Evolutionary conservation across 352 stramenopile genomes (phyloP).

Genomic region (Salisapilia sapeloensis): DNA sequence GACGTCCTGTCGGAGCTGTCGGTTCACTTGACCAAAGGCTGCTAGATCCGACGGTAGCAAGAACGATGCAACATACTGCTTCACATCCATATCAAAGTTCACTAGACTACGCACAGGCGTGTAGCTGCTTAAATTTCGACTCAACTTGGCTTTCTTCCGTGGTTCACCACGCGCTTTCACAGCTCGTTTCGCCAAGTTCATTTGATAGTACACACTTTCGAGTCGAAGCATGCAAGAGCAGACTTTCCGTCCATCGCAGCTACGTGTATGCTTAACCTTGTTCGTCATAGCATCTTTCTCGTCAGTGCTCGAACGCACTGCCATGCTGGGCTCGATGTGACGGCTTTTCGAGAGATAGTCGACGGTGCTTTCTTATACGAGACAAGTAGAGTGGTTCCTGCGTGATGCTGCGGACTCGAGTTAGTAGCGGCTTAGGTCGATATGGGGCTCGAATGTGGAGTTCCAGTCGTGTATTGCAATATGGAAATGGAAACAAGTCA

Average conservation of each 20-base stretch:
- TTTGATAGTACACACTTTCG: slow-evolving; percentile 52
- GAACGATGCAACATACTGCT: slow-evolving; percentile 24
- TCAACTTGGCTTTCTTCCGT: no score
- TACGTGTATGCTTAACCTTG: slow-evolving; percentile 27
- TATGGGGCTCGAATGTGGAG: slow-evolving; percentile 2
- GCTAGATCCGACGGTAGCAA: slow-evolving; percentile 18
- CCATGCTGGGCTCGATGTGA: neutral
- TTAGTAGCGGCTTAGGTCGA: no score
- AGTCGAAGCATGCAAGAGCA: slow-evolving; percentile 54
- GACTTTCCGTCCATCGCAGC: slow-evolving; percentile 38
- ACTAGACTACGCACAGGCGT: slow-evolving; percentile 22
- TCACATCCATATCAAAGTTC: slow-evolving; percentile 27
- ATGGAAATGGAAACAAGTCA: slow-evolving; percentile 2
- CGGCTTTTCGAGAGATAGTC: neutral
- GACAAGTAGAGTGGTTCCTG: no score
- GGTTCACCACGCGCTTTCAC: slow-evolving; percentile 17
- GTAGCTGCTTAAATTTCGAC: neutral
- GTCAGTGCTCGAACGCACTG: slow-evolving; percentile 4
- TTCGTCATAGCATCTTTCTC: neutral
- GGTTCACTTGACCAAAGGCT: slow-evolving; percentile 21
- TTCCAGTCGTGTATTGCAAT: neutral
- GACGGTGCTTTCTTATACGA: no score
- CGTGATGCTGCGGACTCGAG: no score
- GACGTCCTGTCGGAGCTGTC: slow-evolving; percentile 16
- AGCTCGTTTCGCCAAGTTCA: slow-evolving; percentile 24